Conservation (phyloP, 2,329 filamentous ascomycete genomes). For the Fusarium gaditjirri region DNA sequence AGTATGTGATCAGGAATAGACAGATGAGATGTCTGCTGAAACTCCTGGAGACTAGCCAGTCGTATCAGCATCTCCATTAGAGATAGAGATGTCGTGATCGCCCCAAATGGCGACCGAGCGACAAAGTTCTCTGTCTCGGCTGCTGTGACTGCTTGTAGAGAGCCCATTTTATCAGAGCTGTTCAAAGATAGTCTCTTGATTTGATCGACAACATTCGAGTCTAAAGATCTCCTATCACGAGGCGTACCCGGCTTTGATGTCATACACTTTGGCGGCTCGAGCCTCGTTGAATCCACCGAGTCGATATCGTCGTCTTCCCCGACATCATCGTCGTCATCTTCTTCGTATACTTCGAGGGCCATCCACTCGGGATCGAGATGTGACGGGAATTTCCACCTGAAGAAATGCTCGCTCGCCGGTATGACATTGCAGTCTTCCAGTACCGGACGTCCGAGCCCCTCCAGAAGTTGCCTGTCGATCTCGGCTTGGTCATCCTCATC, state of each 20-base stretch:
- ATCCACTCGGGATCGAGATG: slow-evolving; percentile 92
- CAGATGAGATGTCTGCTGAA: slow-evolving; percentile 89
- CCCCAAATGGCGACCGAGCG: slow-evolving; percentile 60
- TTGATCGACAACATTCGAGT: slow-evolving; percentile 54
- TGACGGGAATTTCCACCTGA: slow-evolving; percentile 63
- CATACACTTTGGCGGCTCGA: slow-evolving; percentile 45
- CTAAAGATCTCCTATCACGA: slow-evolving; percentile 46
- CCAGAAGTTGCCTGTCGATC: slow-evolving; percentile 58
- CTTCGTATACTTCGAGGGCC: slow-evolving; percentile 83
- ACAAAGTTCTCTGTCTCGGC: slow-evolving; percentile 45
- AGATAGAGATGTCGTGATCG: slow-evolving; percentile 70
- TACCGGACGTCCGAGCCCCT: slow-evolving; percentile 23
- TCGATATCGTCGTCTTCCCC: slow-evolving; percentile 58
- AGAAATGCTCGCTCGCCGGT: not conserved
- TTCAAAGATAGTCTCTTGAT: slow-evolving; percentile 54
- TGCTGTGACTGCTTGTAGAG: slow-evolving; percentile 14
- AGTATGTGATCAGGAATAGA: slow-evolving; percentile 89
- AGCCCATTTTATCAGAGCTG: slow-evolving; percentile 10
- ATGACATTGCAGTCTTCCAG: not conserved
- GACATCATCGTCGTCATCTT: slow-evolving; percentile 58
- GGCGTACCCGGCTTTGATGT: slow-evolving; percentile 16
- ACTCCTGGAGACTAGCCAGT: slow-evolving; percentile 87
- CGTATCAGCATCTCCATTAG: slow-evolving; percentile 90
- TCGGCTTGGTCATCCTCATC: slow-evolving; percentile 53
- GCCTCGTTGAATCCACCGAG: slow-evolving; percentile 52